Evolutionary conservation across 2,329 filamentous ascomycete species (phyloP).

Genomic region (Cyphellophora attinorum): DNA sequence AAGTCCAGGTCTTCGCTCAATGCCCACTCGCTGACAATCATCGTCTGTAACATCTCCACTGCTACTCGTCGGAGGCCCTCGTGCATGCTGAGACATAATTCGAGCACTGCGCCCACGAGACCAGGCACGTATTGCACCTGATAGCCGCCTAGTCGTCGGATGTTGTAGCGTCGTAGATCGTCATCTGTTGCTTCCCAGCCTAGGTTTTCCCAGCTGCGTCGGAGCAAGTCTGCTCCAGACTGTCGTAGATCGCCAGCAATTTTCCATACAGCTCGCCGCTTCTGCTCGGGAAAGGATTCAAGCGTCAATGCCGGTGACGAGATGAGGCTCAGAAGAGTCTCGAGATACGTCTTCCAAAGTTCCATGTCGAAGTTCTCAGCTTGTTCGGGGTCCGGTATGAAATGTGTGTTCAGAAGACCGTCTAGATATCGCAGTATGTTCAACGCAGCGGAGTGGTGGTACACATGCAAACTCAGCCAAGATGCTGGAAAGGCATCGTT

Average conservation of each 20-base stretch:
- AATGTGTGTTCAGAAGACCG: constrained; percentile 68
- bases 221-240: constrained; percentile 75
- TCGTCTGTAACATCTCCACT: constrained; percentile 87
- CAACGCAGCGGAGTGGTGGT: constrained; percentile 84
- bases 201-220: constrained; percentile 85
- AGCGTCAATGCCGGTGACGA: constrained; percentile 80
- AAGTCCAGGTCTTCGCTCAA: constrained; percentile 83
- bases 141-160: constrained; percentile 84
- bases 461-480: constrained; percentile 91
- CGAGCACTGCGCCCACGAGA: constrained; percentile 81
- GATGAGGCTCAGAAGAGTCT: constrained; percentile 77
- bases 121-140: constrained; percentile 97
- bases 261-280: constrained; percentile 93
- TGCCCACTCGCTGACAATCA: constrained; percentile 98
- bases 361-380: constrained; percentile 88
- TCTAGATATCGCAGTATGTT: constrained; percentile 74
- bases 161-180: constrained; percentile 65
- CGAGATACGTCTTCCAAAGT: constrained; percentile 89
- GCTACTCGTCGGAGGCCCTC: constrained; percentile 82
- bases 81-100: constrained; percentile 90
- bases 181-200: constrained; percentile 87
- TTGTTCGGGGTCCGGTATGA: constrained; percentile 81
- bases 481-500: constrained; percentile 80
- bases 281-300: constrained; percentile 95
- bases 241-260: constrained; percentile 95